These are phyloP conservation scores for Fusarium goolgardi DNA, from an alignment of 2,329 filamentous ascomycete species.

Conservation along the genomic window DNA sequence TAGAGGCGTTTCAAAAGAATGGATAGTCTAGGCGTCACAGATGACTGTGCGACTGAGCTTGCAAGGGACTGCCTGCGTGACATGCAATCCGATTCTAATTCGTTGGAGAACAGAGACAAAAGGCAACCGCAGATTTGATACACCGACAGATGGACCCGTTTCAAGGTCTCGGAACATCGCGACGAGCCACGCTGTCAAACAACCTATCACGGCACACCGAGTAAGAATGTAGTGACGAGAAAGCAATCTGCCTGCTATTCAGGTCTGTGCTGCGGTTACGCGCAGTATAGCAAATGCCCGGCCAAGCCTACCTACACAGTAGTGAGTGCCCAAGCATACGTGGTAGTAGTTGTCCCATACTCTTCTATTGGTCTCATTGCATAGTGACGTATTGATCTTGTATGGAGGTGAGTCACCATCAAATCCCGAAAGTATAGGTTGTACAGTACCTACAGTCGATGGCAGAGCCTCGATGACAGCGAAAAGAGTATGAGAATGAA, in stretches of 20 bases:
- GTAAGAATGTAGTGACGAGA: not conserved
- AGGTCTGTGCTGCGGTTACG: conserved; percentile 34
- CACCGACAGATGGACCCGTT: not conserved
- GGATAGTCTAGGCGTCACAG: conserved; percentile 24
- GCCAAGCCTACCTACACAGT: not conserved
- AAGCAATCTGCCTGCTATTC: conserved; percentile 13
- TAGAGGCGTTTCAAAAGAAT: conserved; percentile 36
- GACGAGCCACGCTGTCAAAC: not conserved
- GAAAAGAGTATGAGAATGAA: conserved; percentile 8
- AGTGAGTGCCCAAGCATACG: not conserved
- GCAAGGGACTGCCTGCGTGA: conserved; percentile 17
- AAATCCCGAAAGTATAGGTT: not conserved
- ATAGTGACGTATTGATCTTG: conserved; percentile 15
- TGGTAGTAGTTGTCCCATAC: not conserved
- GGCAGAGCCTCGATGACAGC: conserved; percentile 19
- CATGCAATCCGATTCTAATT: conserved; percentile 21
- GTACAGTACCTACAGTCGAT: conserved; percentile 1
- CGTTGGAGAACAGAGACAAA: not conserved
- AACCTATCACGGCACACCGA: not conserved
- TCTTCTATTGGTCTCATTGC: conserved; percentile 4
- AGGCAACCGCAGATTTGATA: conserved; percentile 13
- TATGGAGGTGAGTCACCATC: conserved; percentile 29
- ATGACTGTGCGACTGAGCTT: conserved; percentile 15
- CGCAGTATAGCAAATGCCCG: conserved; percentile 7
- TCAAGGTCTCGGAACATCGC: conserved; percentile 14